Percentiles rank a stretch among this genome's conserved stretches.
These are phyloP conservation scores for Phalaenopsis equestris DNA, from an alignment of 106 monocot species.

Conservation along the genomic window DNA sequence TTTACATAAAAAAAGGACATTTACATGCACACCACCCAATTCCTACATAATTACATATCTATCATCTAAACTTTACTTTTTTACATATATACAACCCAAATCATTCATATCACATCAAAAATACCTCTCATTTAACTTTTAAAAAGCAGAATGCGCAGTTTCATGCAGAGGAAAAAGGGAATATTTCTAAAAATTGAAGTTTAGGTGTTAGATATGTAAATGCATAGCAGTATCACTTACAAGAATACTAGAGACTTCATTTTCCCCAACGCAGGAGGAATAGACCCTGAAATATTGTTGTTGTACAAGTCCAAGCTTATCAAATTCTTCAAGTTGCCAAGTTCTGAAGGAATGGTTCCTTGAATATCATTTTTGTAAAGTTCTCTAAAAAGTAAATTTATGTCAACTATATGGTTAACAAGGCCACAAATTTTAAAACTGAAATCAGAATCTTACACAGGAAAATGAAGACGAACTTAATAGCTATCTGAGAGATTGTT, in stretches of 20 bases:
- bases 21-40: no score
- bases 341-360: conserved; percentile 68
- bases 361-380: conserved; percentile 82
- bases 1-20: not conserved
- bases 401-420: not conserved
- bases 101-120: no score
- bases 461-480: not conserved
- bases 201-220: no score
- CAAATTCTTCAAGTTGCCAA: conserved; percentile 79
- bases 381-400: not conserved
- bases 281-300: conserved; percentile 84
- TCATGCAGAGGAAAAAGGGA: not conserved
- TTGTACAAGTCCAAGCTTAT: conserved; percentile 97
- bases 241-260: conserved; percentile 91
- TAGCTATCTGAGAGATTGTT: not conserved
- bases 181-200: no score
- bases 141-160: not conserved
- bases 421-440: not conserved
- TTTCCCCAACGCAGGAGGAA: conserved; percentile 75
- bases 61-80: no score
- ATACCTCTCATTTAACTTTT: no score
- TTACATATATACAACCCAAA: no score
- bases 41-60: no score
- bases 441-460: not conserved
- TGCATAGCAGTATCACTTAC: conserved; percentile 30